phyloP scores from a whole-genome alignment of 257 asterid genomes.

The Solanum raphanifolium region DNA sequence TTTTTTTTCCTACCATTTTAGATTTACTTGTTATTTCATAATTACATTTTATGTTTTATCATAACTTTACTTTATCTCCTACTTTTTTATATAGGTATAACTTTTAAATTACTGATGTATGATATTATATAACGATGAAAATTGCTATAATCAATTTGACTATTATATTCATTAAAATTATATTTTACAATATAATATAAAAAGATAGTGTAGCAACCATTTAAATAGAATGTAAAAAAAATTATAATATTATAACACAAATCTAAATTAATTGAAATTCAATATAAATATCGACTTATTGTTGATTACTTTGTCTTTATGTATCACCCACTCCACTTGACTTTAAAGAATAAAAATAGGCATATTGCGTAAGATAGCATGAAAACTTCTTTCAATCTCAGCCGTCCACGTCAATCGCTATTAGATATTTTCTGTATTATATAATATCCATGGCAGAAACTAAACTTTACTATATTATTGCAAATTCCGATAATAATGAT shows the following conservation, averaged over 20 bases:
- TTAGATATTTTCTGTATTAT: neutral
- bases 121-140: too few relatives aligned
- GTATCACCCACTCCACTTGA: neutral
- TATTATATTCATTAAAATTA: too few relatives aligned
- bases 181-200: rapidly evolving
- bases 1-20: neutral
- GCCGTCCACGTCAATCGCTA: neutral
- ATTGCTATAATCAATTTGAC: rapidly evolving
- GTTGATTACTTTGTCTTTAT: neutral
- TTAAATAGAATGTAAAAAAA: too few relatives aligned
- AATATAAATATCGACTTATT: rapidly evolving
- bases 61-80: too few relatives aligned
- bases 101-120: rapidly evolving
- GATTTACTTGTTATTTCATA: too few relatives aligned
- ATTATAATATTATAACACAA: rapidly evolving
- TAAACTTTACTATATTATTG: neutral
- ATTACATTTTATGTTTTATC: rapidly evolving
- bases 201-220: rapidly evolving
- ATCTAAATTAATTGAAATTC: rapidly evolving
- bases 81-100: too few relatives aligned
- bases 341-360: neutral
- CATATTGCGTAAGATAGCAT: neutral
- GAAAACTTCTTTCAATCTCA: neutral
- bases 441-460: neutral
- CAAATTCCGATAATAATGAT: constrained; percentile 18